Conservation (phyloP, 768 basidiomycete species). For the Sutorius australiensis region DNA sequence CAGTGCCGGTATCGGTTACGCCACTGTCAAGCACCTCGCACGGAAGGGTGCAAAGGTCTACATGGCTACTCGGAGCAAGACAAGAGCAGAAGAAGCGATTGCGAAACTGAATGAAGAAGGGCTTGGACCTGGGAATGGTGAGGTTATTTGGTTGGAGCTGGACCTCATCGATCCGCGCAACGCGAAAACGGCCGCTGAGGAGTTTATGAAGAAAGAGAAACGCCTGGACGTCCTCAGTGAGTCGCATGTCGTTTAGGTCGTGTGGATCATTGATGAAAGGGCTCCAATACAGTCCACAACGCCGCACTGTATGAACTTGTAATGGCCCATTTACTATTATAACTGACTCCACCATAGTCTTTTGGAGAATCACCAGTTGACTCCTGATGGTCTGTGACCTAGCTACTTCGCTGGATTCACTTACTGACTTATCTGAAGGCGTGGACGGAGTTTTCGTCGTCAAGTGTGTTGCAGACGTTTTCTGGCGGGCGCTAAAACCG, state of each 20-base stretch:
- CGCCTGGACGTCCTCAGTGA: slow-evolving; percentile 54
- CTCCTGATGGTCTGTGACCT: slow-evolving; percentile 25
- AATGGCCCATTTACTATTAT: neutral
- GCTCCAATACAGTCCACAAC: slow-evolving; percentile 46
- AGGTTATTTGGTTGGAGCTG: slow-evolving; percentile 47
- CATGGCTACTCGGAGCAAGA: slow-evolving; percentile 43
- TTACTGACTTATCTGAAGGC: slow-evolving; percentile 25
- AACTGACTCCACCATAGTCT: slow-evolving; percentile 16
- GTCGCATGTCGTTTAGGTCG: neutral
- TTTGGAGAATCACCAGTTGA: slow-evolving; percentile 16
- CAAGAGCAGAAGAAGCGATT: slow-evolving; percentile 45
- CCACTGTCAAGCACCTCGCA: too few relatives aligned
- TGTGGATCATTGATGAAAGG: neutral
- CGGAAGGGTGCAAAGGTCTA: too few relatives aligned
- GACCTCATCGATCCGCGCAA: slow-evolving; percentile 48
- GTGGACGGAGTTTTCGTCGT: slow-evolving; percentile 38
- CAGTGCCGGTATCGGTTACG: slow-evolving; percentile 31
- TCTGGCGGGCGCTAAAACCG: neutral
- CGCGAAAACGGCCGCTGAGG: slow-evolving; percentile 46
- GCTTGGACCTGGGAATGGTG: slow-evolving; percentile 41
- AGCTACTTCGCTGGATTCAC: neutral
- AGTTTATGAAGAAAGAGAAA: slow-evolving; percentile 45
- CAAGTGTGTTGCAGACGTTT: slow-evolving; percentile 34
- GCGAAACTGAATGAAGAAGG: slow-evolving; percentile 42
- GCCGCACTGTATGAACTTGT: slow-evolving; percentile 41